These are phyloP conservation scores for Hericium erinaceus DNA, from an alignment of 768 basidiomycete species.

Conservation along the genomic window DNA sequence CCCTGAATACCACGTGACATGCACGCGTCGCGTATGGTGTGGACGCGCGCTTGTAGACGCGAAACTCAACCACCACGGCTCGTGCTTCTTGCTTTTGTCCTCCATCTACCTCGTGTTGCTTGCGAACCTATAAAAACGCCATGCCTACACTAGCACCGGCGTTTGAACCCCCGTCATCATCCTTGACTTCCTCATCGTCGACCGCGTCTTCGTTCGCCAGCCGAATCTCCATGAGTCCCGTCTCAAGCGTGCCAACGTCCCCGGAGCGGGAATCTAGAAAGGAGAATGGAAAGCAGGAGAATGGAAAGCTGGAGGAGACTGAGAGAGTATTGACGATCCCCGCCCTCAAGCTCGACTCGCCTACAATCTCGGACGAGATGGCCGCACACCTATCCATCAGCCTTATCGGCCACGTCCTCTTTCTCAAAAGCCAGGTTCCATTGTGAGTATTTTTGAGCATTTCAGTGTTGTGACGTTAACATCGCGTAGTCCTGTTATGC, in stretches of 20 bases:
- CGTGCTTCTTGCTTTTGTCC: not conserved
- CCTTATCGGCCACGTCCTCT: constrained; percentile 61
- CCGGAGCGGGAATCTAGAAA: not conserved
- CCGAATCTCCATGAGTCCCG: not conserved
- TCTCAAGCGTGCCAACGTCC: not conserved
- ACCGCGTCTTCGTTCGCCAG: not conserved
- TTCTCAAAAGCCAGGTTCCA: constrained; percentile 71
- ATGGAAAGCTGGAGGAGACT: not conserved
- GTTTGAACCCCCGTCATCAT: not conserved
- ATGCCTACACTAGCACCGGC: not conserved
- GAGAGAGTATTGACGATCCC: constrained; percentile 24
- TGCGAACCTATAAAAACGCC: not conserved
- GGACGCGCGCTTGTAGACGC: not conserved
- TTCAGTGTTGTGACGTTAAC: not conserved
- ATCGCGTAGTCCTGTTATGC: constrained; percentile 48
- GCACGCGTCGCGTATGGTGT: not conserved
- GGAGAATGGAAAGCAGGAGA: not conserved
- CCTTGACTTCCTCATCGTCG: not conserved
- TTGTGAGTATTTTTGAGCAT: constrained; percentile 38
- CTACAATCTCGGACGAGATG: constrained; percentile 43
- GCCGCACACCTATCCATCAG: constrained; percentile 57
- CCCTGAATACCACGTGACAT: not conserved
- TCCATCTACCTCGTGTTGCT: not conserved
- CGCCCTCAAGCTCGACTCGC: constrained; percentile 36
- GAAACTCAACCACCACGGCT: not conserved